Base-by-base conservation (phyloP, 1,284 basidiomycete species). In the Golubevia pallescens region DNA sequence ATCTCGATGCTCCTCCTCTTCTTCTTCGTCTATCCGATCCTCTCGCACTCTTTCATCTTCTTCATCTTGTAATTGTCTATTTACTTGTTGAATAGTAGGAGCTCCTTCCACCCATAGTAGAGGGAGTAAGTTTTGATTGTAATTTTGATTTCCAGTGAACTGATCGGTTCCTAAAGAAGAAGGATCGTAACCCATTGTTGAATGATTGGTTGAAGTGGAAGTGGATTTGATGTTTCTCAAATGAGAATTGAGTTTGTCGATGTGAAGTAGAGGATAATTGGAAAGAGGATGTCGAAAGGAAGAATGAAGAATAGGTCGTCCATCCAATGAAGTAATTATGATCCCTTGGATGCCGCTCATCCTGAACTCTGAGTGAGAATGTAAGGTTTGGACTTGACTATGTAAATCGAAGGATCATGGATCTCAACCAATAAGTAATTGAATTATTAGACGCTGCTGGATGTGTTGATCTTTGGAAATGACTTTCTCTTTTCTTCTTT, bases 281-380 rank as follows among this genome's bases (percentile, higher is more conserved):
- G 77, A 59, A 32, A 71, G 66, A 13, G 68, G 65, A 62, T 83
- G 67, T 62, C 70, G 71, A 66, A 83, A 83, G 62, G 79, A 77
- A 32, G 79, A 80, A n/a, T 78, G 75, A 2, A 83, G 71, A 13
- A 83, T 73, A 53, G 80, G 77, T 20, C 77, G 68, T 10, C 79
- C 78, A 32, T 71, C 66, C 16, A 73, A 66, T 57, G 70, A 72
- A 60, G 79, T 71, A 28, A 83, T 74, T 28, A 83, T 73, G 59
- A 83, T 71, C 42, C 80, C 80, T 51, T 83, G 79, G 21, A 83
- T 28, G 1, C 42, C 53, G 1, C 38, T 51, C 60, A 61, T 61
- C 21, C 19, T 20, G n/a, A 14, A 14, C 14, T 58, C 14, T 59
- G 23, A n/a, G n/a, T n/a, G n/a, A n/a, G n/a, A n/a, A n/a, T n/a